These are phyloP conservation scores for Hygrophila difformis DNA, from an alignment of 257 asterid genomes.

Conservation along the genomic window DNA sequence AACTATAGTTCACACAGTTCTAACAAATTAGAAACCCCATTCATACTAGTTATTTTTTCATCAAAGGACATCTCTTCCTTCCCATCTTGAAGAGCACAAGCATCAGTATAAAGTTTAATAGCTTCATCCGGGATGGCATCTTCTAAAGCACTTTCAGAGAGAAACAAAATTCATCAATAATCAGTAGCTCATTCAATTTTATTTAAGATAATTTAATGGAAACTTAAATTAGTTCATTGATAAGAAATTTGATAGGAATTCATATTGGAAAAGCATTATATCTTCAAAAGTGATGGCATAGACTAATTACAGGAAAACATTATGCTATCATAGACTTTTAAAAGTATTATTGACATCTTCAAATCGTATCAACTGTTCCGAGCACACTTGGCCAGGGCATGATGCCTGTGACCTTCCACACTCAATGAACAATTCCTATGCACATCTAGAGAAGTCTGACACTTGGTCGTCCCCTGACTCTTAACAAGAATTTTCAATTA, in stretches of 20 bases:
- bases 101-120: constrained; percentile 71
- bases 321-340: constrained; percentile 4
- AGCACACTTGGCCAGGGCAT: constrained; percentile 96
- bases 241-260: neutral
- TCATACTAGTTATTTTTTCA: no score
- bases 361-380: constrained; percentile 44
- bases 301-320: neutral
- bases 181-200: constrained; percentile 1
- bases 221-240: neutral
- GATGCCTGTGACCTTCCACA: constrained; percentile 96
- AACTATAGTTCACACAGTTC: no score
- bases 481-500: no score
- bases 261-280: neutral
- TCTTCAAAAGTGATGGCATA: neutral
- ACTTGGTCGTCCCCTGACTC: no score
- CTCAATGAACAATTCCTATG: constrained; percentile 74
- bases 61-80: constrained; percentile 98
- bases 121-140: constrained; percentile 80
- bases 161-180: constrained; percentile 3
- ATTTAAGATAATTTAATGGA: constrained; percentile 3
- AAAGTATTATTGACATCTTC: neutral
- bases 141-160: constrained; percentile 67
- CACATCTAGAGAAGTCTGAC: constrained; percentile 76
- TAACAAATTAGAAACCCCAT: no score
- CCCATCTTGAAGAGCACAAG: constrained; percentile 73